Evolutionary conservation across 2,329 filamentous ascomycete genomes (phyloP), one percentile per base, ranked within the genome.

Genomic region (Onygena corvina): DNA sequence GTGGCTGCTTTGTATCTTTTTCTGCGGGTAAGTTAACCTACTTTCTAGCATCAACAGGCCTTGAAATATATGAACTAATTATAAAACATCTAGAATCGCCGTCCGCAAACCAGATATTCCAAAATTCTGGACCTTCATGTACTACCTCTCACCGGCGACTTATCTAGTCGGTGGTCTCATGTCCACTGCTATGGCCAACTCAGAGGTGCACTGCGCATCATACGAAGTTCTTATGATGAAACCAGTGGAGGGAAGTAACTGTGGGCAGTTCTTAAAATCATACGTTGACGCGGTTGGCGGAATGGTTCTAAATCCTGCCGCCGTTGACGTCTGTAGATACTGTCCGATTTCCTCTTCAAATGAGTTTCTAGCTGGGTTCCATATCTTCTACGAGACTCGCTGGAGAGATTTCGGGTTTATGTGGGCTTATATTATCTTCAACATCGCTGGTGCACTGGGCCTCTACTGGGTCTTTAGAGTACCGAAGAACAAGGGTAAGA

Each of bases 121-220:
- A 0, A 73, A 77, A 0, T 87, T 87, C 68, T 87, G 83, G 83
- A 77, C 79, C 52, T 86, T 84, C 67, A 86, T 86, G 81, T 83
- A 86, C 63, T 73, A 77, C 25, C 71, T 78, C 7, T 79, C 75
- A 0, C 81, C 80, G 0, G 79, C 84, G 52, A 83, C 79, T 0
- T 86, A 85, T 46, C 63, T 73, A 3, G 67, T 72, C 3, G 63
- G 65, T 14, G 60, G 64, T 1, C 60, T 72, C 20, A 50, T 66
- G 5, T 61, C 64, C 1, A 62, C 59, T 0, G 65, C 65, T 1
- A 25, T 67, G 1, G 46, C 61, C 0, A 60, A 60, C 1, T 55
- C 59, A 1, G 47, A 52, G 0, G 61, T 66, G 2, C 18, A 57
- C 3, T 68, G 66, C 49, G 61, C 63, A 2, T 46, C 52, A 14